A percentile compares a stretch with the other conserved stretches of the same genome.
Conservation (phyloP, 1,284 basidiomycete genomes). For the Entoloma clypeatum region DNA sequence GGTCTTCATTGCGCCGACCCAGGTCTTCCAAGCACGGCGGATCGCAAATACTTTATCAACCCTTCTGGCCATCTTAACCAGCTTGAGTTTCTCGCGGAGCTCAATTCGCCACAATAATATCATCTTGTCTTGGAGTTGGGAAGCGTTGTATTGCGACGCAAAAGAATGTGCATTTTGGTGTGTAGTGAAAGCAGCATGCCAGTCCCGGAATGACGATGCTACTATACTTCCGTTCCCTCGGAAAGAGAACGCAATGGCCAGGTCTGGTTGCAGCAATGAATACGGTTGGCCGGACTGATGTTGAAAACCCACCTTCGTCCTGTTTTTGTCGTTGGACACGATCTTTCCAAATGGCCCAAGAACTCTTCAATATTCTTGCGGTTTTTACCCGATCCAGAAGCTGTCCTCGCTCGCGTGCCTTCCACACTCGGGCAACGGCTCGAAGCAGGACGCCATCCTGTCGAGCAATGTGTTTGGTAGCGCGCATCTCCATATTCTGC, state of each 20-base stretch:
- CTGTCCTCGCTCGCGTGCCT: slow-evolving; percentile 62
- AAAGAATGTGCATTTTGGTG: slow-evolving; percentile 50
- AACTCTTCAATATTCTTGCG: slow-evolving; percentile 41
- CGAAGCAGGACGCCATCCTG: slow-evolving; percentile 63
- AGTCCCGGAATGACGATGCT: slow-evolving; percentile 41
- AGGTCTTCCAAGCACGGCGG: slow-evolving; percentile 48
- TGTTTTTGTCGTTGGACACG: slow-evolving; percentile 39
- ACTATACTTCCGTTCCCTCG: slow-evolving; percentile 42
- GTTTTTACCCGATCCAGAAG: slow-evolving; percentile 55
- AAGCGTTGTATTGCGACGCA: slow-evolving; percentile 48
- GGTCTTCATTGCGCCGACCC: slow-evolving; percentile 49
- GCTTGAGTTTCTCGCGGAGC: slow-evolving; percentile 48
- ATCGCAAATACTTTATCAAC: slow-evolving; percentile 52
- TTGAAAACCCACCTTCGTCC: slow-evolving; percentile 42
- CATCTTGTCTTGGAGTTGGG: slow-evolving; percentile 43
- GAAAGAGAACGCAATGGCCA: slow-evolving; percentile 50
- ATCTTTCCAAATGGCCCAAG: slow-evolving; percentile 53
- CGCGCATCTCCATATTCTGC: slow-evolving; percentile 48
- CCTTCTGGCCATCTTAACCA: slow-evolving; percentile 55
- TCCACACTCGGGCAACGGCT: slow-evolving; percentile 69
- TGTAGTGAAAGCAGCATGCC: slow-evolving; percentile 43
- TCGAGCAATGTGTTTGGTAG: slow-evolving; percentile 52
- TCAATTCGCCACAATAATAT: slow-evolving; percentile 57
- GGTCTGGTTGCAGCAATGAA: slow-evolving; percentile 32
- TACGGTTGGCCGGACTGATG: slow-evolving; percentile 6